Percentiles rank a stretch among this genome's conserved stretches.
Conservation (phyloP, 805 yeast species). For the Wickerhamia fluorescens region DNA sequence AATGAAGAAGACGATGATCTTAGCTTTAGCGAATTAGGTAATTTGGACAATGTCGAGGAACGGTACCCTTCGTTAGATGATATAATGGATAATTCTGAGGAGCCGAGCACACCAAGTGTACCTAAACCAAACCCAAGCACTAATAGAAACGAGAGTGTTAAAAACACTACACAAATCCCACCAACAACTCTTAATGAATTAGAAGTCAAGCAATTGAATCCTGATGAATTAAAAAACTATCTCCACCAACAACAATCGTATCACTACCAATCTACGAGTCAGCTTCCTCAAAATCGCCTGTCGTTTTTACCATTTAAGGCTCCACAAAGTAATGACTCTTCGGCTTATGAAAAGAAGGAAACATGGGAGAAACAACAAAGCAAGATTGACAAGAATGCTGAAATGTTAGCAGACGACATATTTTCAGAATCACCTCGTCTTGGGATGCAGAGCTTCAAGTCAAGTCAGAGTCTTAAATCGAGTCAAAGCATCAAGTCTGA, state of each 20-base stretch:
- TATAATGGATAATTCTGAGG: slow-evolving; percentile 4
- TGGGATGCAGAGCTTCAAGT: no score
- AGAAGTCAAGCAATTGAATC: slow-evolving; percentile 10
- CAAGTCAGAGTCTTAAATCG: slow-evolving; percentile 15
- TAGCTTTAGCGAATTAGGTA: slow-evolving; percentile 28
- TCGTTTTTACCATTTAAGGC: no score
- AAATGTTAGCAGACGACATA: slow-evolving; percentile 34
- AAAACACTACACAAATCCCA: not conserved
- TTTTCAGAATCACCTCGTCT: slow-evolving; percentile 18
- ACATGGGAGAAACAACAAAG: slow-evolving; percentile 28
- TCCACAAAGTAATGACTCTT: no score
- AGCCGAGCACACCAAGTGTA: no score
- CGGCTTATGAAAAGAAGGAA: slow-evolving; percentile 23
- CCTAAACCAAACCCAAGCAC: no score
- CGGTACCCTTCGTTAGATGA: slow-evolving; percentile 46
- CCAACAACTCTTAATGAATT: not conserved
- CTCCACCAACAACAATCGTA: slow-evolving; percentile 17
- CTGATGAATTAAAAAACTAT: no score
- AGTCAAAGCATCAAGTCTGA: slow-evolving; percentile 6
- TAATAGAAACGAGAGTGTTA: no score
- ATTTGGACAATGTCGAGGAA: slow-evolving; percentile 41
- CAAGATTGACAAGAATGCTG: slow-evolving; percentile 24
- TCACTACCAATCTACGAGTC: slow-evolving; percentile 8
- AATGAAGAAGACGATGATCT: slow-evolving; percentile 1
- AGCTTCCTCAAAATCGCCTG: not conserved